Percentiles rank a stretch among this genome's conserved stretches.
phyloP scores from a whole-genome alignment of 768 basidiomycete genomes.

The Leccinellum luteum region DNA sequence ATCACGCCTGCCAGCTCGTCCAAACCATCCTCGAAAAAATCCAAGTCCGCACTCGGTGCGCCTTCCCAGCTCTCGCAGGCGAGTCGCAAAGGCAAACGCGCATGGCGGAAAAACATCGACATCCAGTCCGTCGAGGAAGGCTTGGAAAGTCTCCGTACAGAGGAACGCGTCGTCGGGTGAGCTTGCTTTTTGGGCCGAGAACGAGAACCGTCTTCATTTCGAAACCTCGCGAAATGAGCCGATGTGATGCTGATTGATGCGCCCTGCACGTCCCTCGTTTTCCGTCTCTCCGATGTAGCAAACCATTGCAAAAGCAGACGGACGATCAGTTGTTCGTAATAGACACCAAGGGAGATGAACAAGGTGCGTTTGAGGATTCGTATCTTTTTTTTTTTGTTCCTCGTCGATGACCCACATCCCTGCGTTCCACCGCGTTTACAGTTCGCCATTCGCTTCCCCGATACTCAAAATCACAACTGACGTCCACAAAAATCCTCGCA shows the following conservation, averaged over 20 bases:
- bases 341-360: conserved; percentile 76
- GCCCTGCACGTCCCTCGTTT: not conserved
- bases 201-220: not conserved
- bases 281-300: not conserved
- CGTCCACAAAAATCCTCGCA: conserved; percentile 74
- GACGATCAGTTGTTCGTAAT: conserved; percentile 78
- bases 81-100: conserved; percentile 85
- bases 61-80: conserved; percentile 47
- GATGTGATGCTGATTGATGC: not conserved
- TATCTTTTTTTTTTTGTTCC: not conserved
- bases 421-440: conserved; percentile 20
- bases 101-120: conserved; percentile 94
- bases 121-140: conserved; percentile 74
- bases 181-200: conserved; percentile 12
- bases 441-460: conserved; percentile 60
- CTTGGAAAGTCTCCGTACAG: conserved; percentile 72
- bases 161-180: conserved; percentile 80
- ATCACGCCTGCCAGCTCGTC: not conserved
- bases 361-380: conserved; percentile 39
- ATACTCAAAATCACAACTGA: conserved; percentile 52
- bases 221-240: not conserved
- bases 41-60: conserved; percentile 20
- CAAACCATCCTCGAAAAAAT: conserved; percentile 6
- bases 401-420: not conserved
- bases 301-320: conserved; percentile 54